These are phyloP conservation scores for Purpureocillium lavendulum DNA, from an alignment of 2,329 filamentous ascomycete genomes.

Conservation along the genomic window DNA sequence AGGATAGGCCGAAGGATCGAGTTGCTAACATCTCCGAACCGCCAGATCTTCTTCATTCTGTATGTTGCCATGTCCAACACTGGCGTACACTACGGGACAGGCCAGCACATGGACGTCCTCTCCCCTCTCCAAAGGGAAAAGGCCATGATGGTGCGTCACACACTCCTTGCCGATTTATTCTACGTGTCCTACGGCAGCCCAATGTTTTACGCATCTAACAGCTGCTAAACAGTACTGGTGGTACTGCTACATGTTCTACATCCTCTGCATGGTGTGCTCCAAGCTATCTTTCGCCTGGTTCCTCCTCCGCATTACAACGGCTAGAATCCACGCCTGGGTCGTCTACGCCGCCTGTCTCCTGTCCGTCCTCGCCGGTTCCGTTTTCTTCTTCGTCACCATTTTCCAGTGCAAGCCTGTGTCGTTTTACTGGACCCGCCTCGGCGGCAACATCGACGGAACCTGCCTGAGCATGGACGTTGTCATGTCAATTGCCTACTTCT, in stretches of 20 bases:
- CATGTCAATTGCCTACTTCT: conserved; percentile 40
- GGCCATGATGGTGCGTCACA: conserved; percentile 24
- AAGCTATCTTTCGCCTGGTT: conserved; percentile 34
- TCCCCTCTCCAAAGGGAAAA: conserved; percentile 11
- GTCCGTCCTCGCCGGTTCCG: conserved; percentile 24
- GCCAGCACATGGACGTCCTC: conserved; percentile 26
- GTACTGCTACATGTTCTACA: conserved; percentile 28
- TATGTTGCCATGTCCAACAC: conserved; percentile 19
- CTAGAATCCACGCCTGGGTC: conserved; percentile 21
- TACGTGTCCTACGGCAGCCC: not conserved
- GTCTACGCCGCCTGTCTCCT: conserved; percentile 24
- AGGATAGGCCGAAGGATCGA: no score
- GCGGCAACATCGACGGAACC: conserved; percentile 14
- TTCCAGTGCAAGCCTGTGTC: conserved; percentile 30
- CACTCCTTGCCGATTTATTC: not conserved
- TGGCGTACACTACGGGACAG: conserved; percentile 32
- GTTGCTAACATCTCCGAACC: not conserved
- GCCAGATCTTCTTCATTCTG: conserved; percentile 23
- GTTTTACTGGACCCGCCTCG: conserved; percentile 28
- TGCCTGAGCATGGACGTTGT: conserved; percentile 35
- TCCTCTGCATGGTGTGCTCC: conserved; percentile 23
- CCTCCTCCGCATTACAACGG: conserved; percentile 28
- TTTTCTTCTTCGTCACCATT: conserved; percentile 32
- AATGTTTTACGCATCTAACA: not conserved
- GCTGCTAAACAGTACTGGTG: conserved; percentile 22